Base-by-base conservation (phyloP, 108 stramenopile species). In the Conticribra guillardii region DNA sequence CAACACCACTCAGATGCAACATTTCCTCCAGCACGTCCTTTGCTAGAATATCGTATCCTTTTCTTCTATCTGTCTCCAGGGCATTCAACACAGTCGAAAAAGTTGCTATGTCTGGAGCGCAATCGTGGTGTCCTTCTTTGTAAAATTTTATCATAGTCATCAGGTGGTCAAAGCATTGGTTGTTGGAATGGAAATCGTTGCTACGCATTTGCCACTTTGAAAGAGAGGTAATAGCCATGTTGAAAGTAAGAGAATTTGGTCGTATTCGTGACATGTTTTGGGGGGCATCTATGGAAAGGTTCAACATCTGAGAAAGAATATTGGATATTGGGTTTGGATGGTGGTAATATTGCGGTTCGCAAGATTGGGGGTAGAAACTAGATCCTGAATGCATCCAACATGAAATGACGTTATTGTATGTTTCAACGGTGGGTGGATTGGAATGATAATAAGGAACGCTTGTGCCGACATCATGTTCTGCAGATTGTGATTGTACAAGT, bases 351-450 rank as follows among this genome's bases (percentile, higher is more conserved):
- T 16, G 8, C 5, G 64, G 50, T 51, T 0, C 53, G 50, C 53
- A 57, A 21, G 0, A 4, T 14, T 3, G 46, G 26, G 21, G 75
- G 26, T 55, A 63, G n/a, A 22, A 53, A 27, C 7, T 23, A 22
- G 4, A 52, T 26, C 55, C 57, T 44, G 64, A 49, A 29, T 63
- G 58, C 11, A 34, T 30, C 79, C 73, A 75, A 49, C 55, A 29
- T 0, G 73, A 55, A 21, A 80, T 65, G 16, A 80, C 33, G 26
- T 44, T 33, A 48, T 80, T 80, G 68, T 80, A 80, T 4, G 79
- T 80, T 34, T 69, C 67, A 21, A 67, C 59, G 14, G 73, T 70
- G 29, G 79, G 65, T 19, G 48, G 59, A 33, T 79, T 57, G 50
- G 64, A 46, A 48, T 71, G 58, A 51, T 26, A 28, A 28, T 48